These are phyloP conservation scores for Acorus gramineus DNA, from an alignment of 106 monocot species.

Conservation along the genomic window DNA sequence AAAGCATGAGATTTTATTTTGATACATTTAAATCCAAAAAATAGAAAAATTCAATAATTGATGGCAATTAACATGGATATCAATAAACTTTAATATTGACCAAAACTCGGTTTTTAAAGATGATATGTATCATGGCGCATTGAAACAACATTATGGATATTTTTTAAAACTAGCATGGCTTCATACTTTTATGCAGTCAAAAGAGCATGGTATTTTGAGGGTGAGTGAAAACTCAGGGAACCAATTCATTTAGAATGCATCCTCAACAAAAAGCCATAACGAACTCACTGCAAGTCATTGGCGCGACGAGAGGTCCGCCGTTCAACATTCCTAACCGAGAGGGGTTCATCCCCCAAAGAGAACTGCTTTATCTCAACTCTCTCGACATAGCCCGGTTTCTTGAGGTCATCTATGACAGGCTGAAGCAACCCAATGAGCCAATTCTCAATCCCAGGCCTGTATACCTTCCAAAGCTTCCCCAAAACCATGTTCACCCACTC, in stretches of 20 bases:
- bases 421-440: slow-evolving; percentile 92
- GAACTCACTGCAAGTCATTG: slow-evolving; percentile 90
- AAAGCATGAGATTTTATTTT: no score
- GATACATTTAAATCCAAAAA: not conserved
- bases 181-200: no score
- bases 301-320: slow-evolving; percentile 77
- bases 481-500: slow-evolving; percentile 99
- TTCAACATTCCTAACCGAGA: slow-evolving; percentile 95
- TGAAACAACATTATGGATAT: no score
- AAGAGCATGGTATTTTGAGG: no score
- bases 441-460: slow-evolving; percentile 77
- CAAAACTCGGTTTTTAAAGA: no score
- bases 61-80: no score
- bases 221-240: no score
- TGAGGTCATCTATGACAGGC: slow-evolving; percentile 81
- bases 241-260: no score
- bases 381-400: slow-evolving; percentile 85
- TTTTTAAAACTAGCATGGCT: no score
- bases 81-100: no score
- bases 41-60: not conserved
- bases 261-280: not conserved
- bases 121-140: no score
- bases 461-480: slow-evolving; percentile 96
- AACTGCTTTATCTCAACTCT: slow-evolving; percentile 98
- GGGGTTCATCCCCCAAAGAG: slow-evolving; percentile 80